Evolutionary conservation across 2,329 filamentous ascomycete genomes (phyloP).

Genomic region (Cercospora sojina): DNA sequence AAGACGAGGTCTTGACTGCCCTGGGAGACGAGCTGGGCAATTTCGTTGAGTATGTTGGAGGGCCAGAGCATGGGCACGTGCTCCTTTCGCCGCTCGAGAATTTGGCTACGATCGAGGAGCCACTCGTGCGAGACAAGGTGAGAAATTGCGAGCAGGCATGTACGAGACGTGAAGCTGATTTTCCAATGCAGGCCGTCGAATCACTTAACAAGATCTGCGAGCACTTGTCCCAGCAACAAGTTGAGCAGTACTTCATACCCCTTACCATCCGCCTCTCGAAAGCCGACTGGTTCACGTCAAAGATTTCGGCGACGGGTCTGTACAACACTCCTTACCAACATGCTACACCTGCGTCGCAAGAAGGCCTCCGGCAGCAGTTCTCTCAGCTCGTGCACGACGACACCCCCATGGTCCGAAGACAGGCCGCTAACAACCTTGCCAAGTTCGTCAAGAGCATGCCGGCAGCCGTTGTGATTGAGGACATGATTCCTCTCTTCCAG

Average conservation of each 20-base stretch:
- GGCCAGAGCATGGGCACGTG: conserved; percentile 89
- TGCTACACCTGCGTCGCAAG: conserved; percentile 82
- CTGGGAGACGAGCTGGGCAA: conserved; percentile 93
- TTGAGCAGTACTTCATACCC: conserved; percentile 96
- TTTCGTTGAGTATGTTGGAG: conserved; percentile 97
- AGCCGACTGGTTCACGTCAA: conserved; percentile 99
- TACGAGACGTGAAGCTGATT: conserved; percentile 35
- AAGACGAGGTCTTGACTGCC: conserved; percentile 96
- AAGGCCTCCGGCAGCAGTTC: conserved; percentile 88
- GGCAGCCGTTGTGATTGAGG: conserved; percentile 84
- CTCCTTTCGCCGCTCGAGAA: conserved; percentile 97
- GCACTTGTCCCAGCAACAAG: conserved; percentile 83
- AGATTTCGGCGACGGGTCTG: conserved; percentile 94
- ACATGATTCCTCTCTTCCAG: conserved; percentile 99
- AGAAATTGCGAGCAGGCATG: conserved; percentile 32
- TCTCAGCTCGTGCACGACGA: conserved; percentile 93
- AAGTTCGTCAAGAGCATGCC: conserved; percentile 99
- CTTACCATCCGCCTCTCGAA: conserved; percentile 94
- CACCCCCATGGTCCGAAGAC: conserved; percentile 97
- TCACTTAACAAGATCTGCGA: conserved; percentile 99
- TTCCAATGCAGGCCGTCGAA: conserved; percentile 74
- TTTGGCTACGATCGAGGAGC: conserved; percentile 96
- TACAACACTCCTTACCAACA: conserved; percentile 93
- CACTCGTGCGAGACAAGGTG: conserved; percentile 96
- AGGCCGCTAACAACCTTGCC: conserved; percentile 91